Evolutionary conservation across 2,329 filamentous ascomycete genomes (phyloP), one percentile per base, ranked within the genome.

Genomic region (Aspergillus floridensis): DNA sequence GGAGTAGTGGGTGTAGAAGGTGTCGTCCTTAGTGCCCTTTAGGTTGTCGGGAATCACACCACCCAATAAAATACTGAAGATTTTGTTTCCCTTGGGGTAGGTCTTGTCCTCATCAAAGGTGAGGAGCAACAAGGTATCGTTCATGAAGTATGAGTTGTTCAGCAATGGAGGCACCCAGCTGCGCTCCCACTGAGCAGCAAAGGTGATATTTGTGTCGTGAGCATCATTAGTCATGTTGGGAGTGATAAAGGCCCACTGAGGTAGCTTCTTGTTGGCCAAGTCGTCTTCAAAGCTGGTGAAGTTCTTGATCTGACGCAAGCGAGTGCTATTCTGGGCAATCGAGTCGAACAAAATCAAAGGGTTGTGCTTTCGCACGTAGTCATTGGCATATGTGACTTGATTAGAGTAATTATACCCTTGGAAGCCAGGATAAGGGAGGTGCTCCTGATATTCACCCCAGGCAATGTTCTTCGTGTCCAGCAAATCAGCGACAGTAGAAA

Each of bases 311-410:
- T 86, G 82, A 5, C 83, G 81, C 1, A 90, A 79, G 26, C 89
- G 86, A 21, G 85, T 80, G 29, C 80, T 73, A 53, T 81, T 82
- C 55, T 81, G 78, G 59, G 87, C 82, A 54, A 90, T 81, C 38
- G 83, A 85, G 71, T 92, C 83, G 75, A 85, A 91, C 57, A 88
- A 79, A 58, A 93, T 78, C 76, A 51, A 84, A 79, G 75, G 75
- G 62, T 93, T 92, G 78, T 95, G 91, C 78, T 95, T 93, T 70
- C 91, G 87, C 7, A 93, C 90, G 71, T 95, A 95, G 77, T 88
- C 86, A 68, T 92, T 90, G 52, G 83, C 81, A 31, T 84, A 83
- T 2, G 83, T 90, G 65, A 60, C 41, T 49, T 66, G 65, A 52
- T 84, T 91, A 58, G 85, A 80, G 72, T 80, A 91, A 1, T 77